phyloP scores from a whole-genome alignment of 768 basidiomycete species.

The Suillus paluster region DNA sequence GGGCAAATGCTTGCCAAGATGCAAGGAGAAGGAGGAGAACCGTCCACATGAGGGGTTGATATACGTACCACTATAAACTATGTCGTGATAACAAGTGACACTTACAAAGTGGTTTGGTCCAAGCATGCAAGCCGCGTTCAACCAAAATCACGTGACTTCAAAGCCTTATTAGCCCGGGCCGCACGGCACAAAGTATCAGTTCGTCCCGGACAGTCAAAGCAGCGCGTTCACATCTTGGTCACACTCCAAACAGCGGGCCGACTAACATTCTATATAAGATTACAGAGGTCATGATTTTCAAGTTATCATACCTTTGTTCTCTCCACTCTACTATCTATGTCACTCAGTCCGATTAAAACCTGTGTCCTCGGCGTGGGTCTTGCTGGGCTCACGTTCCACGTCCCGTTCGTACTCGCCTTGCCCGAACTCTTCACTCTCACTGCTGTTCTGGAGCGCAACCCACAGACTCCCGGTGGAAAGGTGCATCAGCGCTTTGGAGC shows the following conservation, averaged over 20 bases:
- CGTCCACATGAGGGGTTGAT: slow-evolving; percentile 22
- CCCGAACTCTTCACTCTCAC: slow-evolving; percentile 72
- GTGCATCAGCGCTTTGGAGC: slow-evolving; percentile 69
- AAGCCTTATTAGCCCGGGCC: neutral
- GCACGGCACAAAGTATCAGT: neutral
- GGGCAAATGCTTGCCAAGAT: slow-evolving; percentile 45
- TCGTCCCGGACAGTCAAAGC: neutral
- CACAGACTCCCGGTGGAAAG: slow-evolving; percentile 61
- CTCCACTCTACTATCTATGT: slow-evolving; percentile 10
- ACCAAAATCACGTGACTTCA: slow-evolving; percentile 16
- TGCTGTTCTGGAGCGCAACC: slow-evolving; percentile 78
- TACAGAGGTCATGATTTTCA: neutral
- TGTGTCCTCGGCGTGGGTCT: slow-evolving; percentile 81
- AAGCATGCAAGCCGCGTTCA: slow-evolving; percentile 2
- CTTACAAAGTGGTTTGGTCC: neutral
- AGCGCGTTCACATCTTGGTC: slow-evolving; percentile 15
- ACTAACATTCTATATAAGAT: slow-evolving; percentile 10
- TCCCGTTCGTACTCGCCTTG: slow-evolving; percentile 76
- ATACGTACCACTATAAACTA: slow-evolving; percentile 5
- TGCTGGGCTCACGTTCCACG: slow-evolving; percentile 77
- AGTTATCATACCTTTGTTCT: neutral
- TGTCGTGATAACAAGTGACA: neutral
- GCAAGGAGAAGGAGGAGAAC: slow-evolving; percentile 22
- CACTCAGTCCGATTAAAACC: slow-evolving; percentile 57
- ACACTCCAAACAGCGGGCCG: slow-evolving; percentile 13